Conservation (phyloP, 306 rosid species). For the Inga oerstediana region DNA sequence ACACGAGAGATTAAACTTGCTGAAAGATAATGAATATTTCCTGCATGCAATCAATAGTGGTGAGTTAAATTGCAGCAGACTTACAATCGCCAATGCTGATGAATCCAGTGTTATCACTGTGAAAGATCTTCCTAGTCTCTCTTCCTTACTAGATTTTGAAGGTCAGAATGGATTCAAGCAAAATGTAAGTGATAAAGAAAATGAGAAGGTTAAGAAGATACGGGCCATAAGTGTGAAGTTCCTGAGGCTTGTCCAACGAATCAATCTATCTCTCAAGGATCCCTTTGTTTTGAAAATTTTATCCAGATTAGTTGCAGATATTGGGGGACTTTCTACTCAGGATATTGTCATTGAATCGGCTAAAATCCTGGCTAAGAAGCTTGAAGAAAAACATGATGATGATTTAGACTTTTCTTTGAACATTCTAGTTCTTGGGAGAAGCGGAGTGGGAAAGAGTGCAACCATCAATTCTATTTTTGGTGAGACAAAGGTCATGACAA, state of each 20-base stretch:
- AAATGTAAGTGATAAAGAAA: conserved; percentile 41
- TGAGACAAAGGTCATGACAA: neutral
- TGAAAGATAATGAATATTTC: conserved; percentile 28
- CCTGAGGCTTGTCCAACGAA: conserved; percentile 53
- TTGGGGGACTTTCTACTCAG: conserved; percentile 42
- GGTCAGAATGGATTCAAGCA: conserved; percentile 33
- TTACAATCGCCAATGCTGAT: conserved; percentile 33
- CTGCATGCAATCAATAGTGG: conserved; percentile 15
- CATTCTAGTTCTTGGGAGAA: conserved; percentile 62
- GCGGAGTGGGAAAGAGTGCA: conserved; percentile 73
- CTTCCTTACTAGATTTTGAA: conserved; percentile 29
- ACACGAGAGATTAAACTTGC: conserved; percentile 25
- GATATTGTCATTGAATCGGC: conserved; percentile 44
- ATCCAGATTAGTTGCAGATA: conserved; percentile 47
- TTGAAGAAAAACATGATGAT: conserved; percentile 49
- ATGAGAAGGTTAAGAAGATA: conserved; percentile 40
- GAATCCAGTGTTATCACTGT: conserved; percentile 32
- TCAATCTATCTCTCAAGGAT: conserved; percentile 47
- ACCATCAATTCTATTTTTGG: conserved; percentile 49
- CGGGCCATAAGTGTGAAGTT: conserved; percentile 43
- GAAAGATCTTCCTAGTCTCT: conserved; percentile 30
- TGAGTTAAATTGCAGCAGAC: conserved; percentile 36
- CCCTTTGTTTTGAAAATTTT: conserved; percentile 48
- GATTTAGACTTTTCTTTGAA: conserved; percentile 57
- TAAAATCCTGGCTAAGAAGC: conserved; percentile 46